Evolutionary conservation across 208 protist genomes (phyloP).

Genomic region (Leishmania martiniquensis): DNA sequence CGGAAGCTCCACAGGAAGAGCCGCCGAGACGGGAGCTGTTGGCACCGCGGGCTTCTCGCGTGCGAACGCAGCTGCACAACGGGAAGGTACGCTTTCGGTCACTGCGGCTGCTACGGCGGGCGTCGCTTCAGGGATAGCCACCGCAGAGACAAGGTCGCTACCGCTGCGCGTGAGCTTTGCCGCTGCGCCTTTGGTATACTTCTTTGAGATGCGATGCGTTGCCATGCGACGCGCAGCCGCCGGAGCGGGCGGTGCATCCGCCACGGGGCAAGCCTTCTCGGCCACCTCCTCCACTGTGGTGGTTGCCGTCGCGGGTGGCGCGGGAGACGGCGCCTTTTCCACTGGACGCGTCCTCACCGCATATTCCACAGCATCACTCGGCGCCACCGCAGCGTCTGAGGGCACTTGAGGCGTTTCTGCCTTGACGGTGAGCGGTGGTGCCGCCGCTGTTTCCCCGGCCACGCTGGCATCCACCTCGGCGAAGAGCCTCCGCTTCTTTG

Average conservation of each 20-base stretch:
- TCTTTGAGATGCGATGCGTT: slow-evolving; percentile 3
- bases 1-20: background rate
- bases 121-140: background rate
- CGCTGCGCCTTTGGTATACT: background rate
- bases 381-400: background rate
- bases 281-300: background rate
- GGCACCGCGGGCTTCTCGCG: background rate
- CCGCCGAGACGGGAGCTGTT: background rate
- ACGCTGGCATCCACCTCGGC: slow-evolving; percentile 9
- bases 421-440: background rate
- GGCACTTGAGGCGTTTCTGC: background rate
- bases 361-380: background rate
- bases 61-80: background rate
- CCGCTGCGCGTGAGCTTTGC: background rate
- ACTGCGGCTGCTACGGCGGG: slow-evolving; percentile 2
- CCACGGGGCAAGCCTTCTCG: background rate
- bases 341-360: background rate
- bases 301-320: background rate
- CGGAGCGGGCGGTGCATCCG: background rate
- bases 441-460: background rate
- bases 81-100: background rate
- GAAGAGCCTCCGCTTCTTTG: slow-evolving; percentile 27
- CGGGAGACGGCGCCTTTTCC: background rate
- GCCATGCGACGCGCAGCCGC: background rate
- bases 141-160: background rate